These are phyloP conservation scores for Chytridium lagenaria DNA, from an alignment of 371 early-diverging fungal species.

Conservation along the genomic window DNA sequence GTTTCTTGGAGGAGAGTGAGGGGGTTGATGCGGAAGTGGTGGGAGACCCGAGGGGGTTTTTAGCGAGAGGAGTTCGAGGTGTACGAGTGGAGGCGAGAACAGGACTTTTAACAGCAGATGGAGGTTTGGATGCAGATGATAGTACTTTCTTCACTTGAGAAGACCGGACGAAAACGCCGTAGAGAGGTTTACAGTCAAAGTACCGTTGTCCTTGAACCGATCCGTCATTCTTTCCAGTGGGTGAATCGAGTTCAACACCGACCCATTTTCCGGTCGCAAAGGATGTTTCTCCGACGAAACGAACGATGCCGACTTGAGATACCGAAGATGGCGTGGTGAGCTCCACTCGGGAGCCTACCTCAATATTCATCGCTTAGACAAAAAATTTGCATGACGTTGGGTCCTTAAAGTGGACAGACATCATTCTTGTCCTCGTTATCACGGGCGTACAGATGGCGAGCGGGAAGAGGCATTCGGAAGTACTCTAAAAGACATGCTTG, in stretches of 20 bases:
- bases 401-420: too few relatives aligned
- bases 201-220: constrained; percentile 69
- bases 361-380: neutral
- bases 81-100: neutral
- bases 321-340: neutral
- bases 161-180: constrained; percentile 83
- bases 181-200: constrained; percentile 73
- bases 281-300: constrained; percentile 76
- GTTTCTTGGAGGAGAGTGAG: neutral
- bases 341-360: constrained; percentile 1
- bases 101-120: neutral
- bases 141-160: constrained; percentile 34
- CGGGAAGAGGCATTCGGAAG: too few relatives aligned
- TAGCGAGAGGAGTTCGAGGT: neutral
- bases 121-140: neutral
- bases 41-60: neutral
- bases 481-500: too few relatives aligned
- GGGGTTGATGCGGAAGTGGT: constrained; percentile 12
- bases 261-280: constrained; percentile 91
- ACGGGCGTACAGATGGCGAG: too few relatives aligned
- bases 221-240: constrained; percentile 90
- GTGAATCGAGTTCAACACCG: constrained; percentile 93
- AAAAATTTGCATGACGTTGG: too few relatives aligned
- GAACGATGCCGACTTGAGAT: constrained; percentile 66
- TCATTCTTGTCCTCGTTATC: too few relatives aligned